A percentile compares a stretch with the other conserved stretches of the same genome.
Conservation (phyloP, 140 eudicot species). For the Oenanthe javanica region DNA sequence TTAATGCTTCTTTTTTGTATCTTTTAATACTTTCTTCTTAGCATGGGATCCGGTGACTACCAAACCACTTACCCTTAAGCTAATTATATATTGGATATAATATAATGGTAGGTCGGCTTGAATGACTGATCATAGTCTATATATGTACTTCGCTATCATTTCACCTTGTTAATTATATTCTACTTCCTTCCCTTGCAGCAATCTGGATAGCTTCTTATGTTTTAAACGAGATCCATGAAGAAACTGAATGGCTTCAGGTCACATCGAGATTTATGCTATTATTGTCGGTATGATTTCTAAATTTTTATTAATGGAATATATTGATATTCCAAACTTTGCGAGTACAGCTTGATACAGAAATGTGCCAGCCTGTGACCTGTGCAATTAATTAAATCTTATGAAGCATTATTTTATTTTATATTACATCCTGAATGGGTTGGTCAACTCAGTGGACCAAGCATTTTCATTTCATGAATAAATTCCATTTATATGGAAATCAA, state of each 20-base stretch:
- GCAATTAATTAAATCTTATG: not conserved
- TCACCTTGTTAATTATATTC: not conserved
- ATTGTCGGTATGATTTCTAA: conserved; percentile 36
- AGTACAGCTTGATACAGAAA: not conserved
- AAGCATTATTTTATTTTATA: no score
- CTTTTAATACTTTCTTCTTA: no score
- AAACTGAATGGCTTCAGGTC: conserved; percentile 58
- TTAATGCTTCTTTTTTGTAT: no score
- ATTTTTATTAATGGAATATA: not conserved
- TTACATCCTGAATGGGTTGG: no score
- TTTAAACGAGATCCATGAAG: conserved; percentile 72
- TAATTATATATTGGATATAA: no score
- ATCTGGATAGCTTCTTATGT: conserved; percentile 66
- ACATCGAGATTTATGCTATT: conserved; percentile 62
- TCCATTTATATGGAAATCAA: not conserved
- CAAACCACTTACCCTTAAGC: no score
- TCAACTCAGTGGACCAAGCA: not conserved
- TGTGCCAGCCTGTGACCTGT: not conserved
- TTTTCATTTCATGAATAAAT: not conserved
- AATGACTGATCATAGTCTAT: not conserved
- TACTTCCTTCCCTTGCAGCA: conserved; percentile 29
- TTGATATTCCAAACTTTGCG: not conserved
- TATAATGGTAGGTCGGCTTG: not conserved
- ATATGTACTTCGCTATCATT: not conserved
- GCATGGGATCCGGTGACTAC: no score